A percentile compares a stretch with the other conserved stretches of the same genome.
Evolutionary conservation across 495 filamentous ascomycete genomes (phyloP).

Genomic region (Daldinia loculata): DNA sequence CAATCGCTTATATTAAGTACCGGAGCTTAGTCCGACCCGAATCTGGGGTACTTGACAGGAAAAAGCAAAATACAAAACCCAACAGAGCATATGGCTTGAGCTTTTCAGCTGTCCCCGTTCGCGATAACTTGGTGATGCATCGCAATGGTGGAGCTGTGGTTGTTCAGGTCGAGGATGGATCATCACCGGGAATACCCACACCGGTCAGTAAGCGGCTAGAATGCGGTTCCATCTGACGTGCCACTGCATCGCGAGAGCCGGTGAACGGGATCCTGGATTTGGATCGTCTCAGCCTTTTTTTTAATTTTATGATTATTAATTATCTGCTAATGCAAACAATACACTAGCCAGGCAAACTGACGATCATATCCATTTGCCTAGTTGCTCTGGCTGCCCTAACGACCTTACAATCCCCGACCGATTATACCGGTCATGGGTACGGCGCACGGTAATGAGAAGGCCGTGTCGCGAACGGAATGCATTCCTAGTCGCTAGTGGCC

Average conservation of each 20-base stretch:
- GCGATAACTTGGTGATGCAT: conserved; percentile 14
- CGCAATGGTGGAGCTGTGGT: conserved; percentile 6
- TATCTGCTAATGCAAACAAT: conserved; percentile 25
- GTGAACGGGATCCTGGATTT: conserved; percentile 18
- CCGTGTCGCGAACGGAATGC: conserved; percentile 15
- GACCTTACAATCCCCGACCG: background rate
- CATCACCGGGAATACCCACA: conserved; percentile 11
- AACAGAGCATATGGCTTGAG: conserved; percentile 2
- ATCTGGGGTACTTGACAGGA: conserved; percentile 10
- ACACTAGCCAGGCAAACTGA: conserved; percentile 21
- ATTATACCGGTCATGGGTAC: conserved; percentile 20
- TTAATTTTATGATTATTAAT: too few relatives aligned
- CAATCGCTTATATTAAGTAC: conserved; percentile 22
- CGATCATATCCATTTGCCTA: conserved; percentile 13
- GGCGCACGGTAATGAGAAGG: conserved; percentile 17
- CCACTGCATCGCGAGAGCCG: conserved; percentile 26
- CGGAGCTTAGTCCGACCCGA: conserved; percentile 9
- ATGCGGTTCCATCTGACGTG: conserved; percentile 21
- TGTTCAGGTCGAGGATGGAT: conserved; percentile 7
- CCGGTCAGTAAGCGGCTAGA: conserved; percentile 29
- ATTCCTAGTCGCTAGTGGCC: conserved; percentile 16
- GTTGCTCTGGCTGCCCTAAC: conserved; percentile 12
- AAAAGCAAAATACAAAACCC: conserved; percentile 5
- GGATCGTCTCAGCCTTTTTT: background rate
- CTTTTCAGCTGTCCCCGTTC: background rate